Conservation (phyloP, 2,329 filamentous ascomycete species). For the Aspergillus bombycis region DNA sequence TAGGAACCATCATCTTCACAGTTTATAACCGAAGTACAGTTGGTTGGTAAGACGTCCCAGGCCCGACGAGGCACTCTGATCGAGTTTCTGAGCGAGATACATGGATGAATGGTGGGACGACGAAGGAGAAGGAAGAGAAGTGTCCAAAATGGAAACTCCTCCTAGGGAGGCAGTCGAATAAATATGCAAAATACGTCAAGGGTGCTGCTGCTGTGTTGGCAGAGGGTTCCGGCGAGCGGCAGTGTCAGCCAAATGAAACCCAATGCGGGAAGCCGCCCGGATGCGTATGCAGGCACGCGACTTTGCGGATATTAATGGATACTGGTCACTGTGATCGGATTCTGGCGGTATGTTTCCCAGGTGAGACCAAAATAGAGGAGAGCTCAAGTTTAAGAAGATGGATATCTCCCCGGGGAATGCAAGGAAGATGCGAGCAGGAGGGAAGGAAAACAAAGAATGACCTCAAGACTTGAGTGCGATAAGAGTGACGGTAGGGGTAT, state of each 20-base stretch:
- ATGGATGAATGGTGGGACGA: conserved; percentile 35
- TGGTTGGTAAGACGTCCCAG: conserved; percentile 21
- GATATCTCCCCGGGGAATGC: background rate
- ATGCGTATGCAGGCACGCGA: conserved; percentile 29
- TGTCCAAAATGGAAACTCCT: conserved; percentile 10
- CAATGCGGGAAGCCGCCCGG: conserved; percentile 22
- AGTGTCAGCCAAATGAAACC: conserved; percentile 15
- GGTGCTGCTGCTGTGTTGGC: conserved; percentile 26
- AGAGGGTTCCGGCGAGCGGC: conserved; percentile 17
- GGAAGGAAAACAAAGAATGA: conserved; percentile 5
- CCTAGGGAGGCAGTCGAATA: conserved; percentile 4
- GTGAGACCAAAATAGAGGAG: background rate
- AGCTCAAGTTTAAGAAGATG: background rate
- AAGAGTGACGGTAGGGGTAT: conserved; percentile 1
- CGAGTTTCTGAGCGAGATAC: conserved; percentile 45
- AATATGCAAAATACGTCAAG: conserved; percentile 15
- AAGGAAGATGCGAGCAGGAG: background rate
- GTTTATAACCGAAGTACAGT: conserved; percentile 17
- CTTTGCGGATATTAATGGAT: conserved; percentile 6
- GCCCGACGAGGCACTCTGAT: conserved; percentile 46
- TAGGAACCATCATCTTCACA: conserved; percentile 47
- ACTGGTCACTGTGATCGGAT: background rate
- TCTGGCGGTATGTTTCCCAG: background rate
- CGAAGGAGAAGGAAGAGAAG: conserved; percentile 11
- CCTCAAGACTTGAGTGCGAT: conserved; percentile 9